Conservation (phyloP, 164 flowering plant species). For the Platanus orientalis region DNA sequence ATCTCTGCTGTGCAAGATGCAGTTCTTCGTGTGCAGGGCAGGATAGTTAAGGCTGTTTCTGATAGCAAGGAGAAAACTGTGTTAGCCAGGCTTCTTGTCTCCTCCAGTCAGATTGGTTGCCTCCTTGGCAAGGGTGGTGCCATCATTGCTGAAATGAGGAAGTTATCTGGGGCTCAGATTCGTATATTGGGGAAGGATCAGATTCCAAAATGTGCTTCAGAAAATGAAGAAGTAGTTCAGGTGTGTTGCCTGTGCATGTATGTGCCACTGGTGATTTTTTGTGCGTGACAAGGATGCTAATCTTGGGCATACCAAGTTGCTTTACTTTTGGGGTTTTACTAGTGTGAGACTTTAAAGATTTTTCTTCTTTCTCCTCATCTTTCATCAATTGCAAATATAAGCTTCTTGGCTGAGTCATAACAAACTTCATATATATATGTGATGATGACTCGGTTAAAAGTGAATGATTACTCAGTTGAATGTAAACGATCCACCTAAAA, state of each 20-base stretch:
- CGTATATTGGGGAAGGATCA: slow-evolving; percentile 84
- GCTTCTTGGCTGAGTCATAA: too few relatives aligned
- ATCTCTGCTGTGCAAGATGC: slow-evolving; percentile 87
- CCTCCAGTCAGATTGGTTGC: slow-evolving; percentile 81
- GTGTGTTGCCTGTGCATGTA: slow-evolving; percentile 27
- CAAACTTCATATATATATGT: too few relatives aligned
- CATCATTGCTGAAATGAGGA: slow-evolving; percentile 85
- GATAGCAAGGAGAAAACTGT: slow-evolving; percentile 55
- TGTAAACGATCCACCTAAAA: too few relatives aligned
- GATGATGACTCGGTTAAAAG: too few relatives aligned
- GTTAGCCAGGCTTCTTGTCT: slow-evolving; percentile 60
- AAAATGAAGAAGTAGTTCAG: slow-evolving; percentile 91
- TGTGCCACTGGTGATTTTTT: slow-evolving; percentile 2
- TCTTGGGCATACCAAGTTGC: neutral
- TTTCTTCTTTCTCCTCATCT: too few relatives aligned
- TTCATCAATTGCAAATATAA: too few relatives aligned
- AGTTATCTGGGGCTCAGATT: slow-evolving; percentile 74
- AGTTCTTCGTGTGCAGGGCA: slow-evolving; percentile 71
- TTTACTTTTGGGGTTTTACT: too few relatives aligned
- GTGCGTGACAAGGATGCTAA: neutral
- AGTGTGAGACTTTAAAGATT: too few relatives aligned
- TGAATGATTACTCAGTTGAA: too few relatives aligned
- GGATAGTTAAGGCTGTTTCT: slow-evolving; percentile 59
- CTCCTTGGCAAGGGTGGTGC: slow-evolving; percentile 93
- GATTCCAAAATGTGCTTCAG: slow-evolving; percentile 63